phyloP scores from a whole-genome alignment of 1,139 yeast species.

The Suhomyces chickasaworum region DNA sequence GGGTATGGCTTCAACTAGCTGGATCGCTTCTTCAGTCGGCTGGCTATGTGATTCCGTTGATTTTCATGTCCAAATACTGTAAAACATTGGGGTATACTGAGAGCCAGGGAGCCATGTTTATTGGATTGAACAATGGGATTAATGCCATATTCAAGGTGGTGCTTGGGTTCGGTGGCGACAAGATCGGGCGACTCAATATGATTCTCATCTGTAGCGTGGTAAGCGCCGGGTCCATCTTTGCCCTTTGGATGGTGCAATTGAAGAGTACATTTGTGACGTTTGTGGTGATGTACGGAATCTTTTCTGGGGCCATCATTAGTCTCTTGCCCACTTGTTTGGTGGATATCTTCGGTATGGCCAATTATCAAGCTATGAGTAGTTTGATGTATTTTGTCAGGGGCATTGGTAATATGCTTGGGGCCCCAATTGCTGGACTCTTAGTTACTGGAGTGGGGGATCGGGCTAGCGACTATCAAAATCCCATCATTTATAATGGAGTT shows the following conservation, averaged over 20 bases:
- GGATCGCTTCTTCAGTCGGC: conserved; percentile 43
- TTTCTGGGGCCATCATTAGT: conserved; percentile 42
- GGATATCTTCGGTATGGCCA: conserved; percentile 39
- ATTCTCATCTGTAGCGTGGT: conserved; percentile 35
- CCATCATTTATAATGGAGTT: conserved; percentile 31
- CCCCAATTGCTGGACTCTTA: conserved; percentile 36
- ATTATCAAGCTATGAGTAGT: conserved; percentile 29
- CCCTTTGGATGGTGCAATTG: conserved; percentile 35
- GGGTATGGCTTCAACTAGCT: conserved; percentile 29
- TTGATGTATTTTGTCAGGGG: conserved; percentile 37
- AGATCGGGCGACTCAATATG: conserved; percentile 41
- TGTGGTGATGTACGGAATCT: conserved; percentile 40
- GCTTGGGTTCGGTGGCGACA: conserved; percentile 40
- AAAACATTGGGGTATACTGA: conserved; percentile 36
- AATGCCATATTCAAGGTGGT: conserved; percentile 42
- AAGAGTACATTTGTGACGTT: conserved; percentile 35
- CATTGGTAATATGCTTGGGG: conserved; percentile 33
- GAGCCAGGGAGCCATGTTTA: conserved; percentile 42
- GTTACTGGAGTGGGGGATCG: conserved; percentile 19
- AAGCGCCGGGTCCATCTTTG: conserved; percentile 34
- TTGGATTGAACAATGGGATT: conserved; percentile 43
- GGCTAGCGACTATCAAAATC: conserved; percentile 24
- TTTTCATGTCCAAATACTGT: conserved; percentile 45
- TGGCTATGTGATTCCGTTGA: conserved; percentile 43
- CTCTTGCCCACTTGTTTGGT: conserved; percentile 41